Conservation (phyloP, 352 stramenopile genomes). For the Globisporangium spinosum region DNA sequence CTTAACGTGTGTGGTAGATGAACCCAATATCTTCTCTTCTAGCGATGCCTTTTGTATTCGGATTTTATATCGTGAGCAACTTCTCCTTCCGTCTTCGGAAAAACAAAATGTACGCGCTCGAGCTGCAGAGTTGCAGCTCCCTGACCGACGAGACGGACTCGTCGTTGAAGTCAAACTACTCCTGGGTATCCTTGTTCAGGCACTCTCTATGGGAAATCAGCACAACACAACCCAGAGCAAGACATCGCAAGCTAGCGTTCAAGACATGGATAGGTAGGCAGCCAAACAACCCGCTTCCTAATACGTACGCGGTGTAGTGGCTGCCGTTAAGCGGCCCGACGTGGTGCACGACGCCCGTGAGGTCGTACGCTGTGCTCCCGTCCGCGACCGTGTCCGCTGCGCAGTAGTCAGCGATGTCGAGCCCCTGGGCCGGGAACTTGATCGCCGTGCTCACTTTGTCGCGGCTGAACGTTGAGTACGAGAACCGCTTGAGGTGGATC, state of each 20-base stretch:
- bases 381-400: slow-evolving; percentile 60
- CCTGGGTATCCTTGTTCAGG: slow-evolving; percentile 56
- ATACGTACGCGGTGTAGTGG: slow-evolving; percentile 79
- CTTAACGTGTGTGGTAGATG: too few relatives aligned
- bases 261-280: background rate
- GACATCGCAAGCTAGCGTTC: background rate
- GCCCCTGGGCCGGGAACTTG: slow-evolving; percentile 45
- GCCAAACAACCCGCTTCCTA: too few relatives aligned
- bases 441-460: slow-evolving; percentile 77
- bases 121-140: slow-evolving; percentile 56
- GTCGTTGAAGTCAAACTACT: slow-evolving; percentile 85
- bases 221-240: background rate
- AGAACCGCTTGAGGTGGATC: slow-evolving; percentile 89
- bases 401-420: slow-evolving; percentile 74
- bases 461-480: slow-evolving; percentile 68
- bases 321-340: slow-evolving; percentile 71
- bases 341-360: slow-evolving; percentile 77
- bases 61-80: slow-evolving; percentile 42
- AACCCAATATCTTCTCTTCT: too few relatives aligned
- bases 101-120: slow-evolving; percentile 80
- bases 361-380: slow-evolving; percentile 70
- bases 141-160: slow-evolving; percentile 58
- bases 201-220: slow-evolving; percentile 41
- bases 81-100: slow-evolving; percentile 58
- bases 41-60: too few relatives aligned